These are phyloP conservation scores for Heterobasidion occidentale DNA, from an alignment of 1,284 basidiomycete genomes.

Conservation along the genomic window DNA sequence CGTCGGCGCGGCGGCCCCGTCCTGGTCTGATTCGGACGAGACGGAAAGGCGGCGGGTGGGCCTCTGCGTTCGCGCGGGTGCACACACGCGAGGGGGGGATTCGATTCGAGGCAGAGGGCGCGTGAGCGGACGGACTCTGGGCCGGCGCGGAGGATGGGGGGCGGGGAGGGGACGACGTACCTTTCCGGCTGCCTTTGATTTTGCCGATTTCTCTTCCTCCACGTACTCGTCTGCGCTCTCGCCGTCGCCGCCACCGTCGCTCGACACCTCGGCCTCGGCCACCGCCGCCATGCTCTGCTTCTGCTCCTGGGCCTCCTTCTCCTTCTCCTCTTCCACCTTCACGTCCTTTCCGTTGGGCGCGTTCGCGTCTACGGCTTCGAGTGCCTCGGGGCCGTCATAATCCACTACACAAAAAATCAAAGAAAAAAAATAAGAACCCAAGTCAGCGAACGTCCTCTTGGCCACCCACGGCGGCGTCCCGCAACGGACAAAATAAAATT, in stretches of 20 bases:
- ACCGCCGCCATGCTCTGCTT: neutral
- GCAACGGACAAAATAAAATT: neutral
- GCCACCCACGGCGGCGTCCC: neutral
- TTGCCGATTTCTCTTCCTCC: slow-evolving; percentile 30
- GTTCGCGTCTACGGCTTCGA: slow-evolving; percentile 23
- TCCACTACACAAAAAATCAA: slow-evolving; percentile 38
- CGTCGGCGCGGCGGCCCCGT: neutral
- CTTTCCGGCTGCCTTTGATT: slow-evolving; percentile 26
- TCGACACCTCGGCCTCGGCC: slow-evolving; percentile 35
- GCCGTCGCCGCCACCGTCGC: slow-evolving; percentile 20
- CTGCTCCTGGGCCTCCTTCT: slow-evolving; percentile 11
- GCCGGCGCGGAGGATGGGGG: neutral
- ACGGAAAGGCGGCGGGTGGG: slow-evolving; percentile 13
- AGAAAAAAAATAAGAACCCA: neutral
- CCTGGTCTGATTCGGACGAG: slow-evolving; percentile 10
- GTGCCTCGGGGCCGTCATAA: slow-evolving; percentile 58
- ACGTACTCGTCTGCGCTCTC: slow-evolving; percentile 67
- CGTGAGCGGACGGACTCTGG: too few species aligned
- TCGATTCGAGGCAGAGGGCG: too few species aligned
- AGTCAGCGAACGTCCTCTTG: neutral
- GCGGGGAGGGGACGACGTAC: slow-evolving; percentile 26
- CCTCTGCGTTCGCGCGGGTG: slow-evolving; percentile 6
- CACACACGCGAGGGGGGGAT: too few species aligned
- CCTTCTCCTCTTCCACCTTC: slow-evolving; percentile 10
- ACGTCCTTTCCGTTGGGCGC: slow-evolving; percentile 7